Conservation (phyloP, 306 rosid genomes). For the Parietaria judaica region DNA sequence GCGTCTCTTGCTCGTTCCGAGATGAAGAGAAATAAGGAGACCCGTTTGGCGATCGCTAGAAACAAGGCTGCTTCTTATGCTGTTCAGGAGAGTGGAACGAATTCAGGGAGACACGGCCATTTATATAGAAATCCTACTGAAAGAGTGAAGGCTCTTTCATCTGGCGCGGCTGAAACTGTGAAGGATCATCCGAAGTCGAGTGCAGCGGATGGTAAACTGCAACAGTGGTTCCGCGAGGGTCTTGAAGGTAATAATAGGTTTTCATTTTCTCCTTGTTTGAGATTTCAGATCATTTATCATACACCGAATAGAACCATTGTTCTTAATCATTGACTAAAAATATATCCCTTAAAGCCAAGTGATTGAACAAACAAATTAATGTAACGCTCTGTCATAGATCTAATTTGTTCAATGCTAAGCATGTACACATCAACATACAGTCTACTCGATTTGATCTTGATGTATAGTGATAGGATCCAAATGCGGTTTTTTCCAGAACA, state of each 20-base stretch:
- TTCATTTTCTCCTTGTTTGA: conserved; percentile 5
- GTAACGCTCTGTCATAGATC: too few relatives aligned
- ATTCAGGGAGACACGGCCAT: conserved; percentile 49
- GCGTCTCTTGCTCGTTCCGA: conserved; percentile 38
- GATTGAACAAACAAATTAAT: too few relatives aligned
- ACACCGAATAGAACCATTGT: not conserved
- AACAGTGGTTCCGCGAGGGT: conserved; percentile 98
- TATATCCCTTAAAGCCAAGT: too few relatives aligned
- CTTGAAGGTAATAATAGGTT: conserved; percentile 65
- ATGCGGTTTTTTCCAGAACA: too few relatives aligned
- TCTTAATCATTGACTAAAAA: not conserved
- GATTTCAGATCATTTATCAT: not conserved
- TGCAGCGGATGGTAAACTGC: conserved; percentile 76
- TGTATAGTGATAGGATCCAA: too few relatives aligned
- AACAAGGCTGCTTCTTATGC: conserved; percentile 61
- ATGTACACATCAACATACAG: too few relatives aligned
- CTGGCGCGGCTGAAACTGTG: conserved; percentile 44
- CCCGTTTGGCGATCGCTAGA: conserved; percentile 53
- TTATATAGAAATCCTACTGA: conserved; percentile 39
- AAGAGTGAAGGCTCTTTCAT: conserved; percentile 58
- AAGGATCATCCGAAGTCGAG: conserved; percentile 53
- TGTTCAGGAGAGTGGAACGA: conserved; percentile 57
- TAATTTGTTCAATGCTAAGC: too few relatives aligned
- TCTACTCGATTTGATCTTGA: too few relatives aligned
- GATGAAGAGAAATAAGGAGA: conserved; percentile 37